Base-by-base conservation (phyloP, 75 land plant genomes). In the Chamaecyparis obtusa region DNA sequence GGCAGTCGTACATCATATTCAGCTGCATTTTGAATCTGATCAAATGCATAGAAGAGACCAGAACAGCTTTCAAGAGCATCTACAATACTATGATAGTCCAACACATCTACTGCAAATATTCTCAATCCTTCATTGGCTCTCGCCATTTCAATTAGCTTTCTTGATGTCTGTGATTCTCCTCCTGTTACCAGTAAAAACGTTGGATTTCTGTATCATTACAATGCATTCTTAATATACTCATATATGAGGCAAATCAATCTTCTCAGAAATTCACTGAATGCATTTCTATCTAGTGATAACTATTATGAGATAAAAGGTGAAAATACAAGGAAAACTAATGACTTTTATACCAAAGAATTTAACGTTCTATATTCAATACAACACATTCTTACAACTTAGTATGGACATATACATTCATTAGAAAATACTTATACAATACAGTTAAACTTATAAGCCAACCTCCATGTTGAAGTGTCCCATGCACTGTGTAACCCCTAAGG, bases 11-110 rank as follows among this genome's bases (percentile, higher is more conserved):
- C 92, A 89, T 91, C 87, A 72, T 91, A 91, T 2, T 75, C 85
- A 76, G 86, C 56, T 46, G 87, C 24, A 32, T 77, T 49, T 55
- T 41, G 80, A 72, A 27, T 36, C 72, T 57, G 80, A 74, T 92
- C 90, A 54, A 92, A 84, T 39, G 86, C 85, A 85, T 88, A 90
- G 87, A 96, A 93, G 56, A 96, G 88, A 39, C 87, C 96, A 84
- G 55, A 75, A 57, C 95, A 96, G 37, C 94, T 94, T 87, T 90
- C 89, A 64, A 93, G 57, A 87, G 93, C 93, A 16, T 88, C 92
- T 60, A 88, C 74, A 81, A 96, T 90, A 87, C 94, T 94, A 11
- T 90, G 89, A 69, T 94, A 96, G 88, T 93, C 96, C 83, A 96
- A 83, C 86, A 91, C 74, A 85, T 96, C 96, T 11, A 88, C 91